Evolutionary conservation across 257 asterid genomes (phyloP).

Genomic region (Solanum etuberosum): DNA sequence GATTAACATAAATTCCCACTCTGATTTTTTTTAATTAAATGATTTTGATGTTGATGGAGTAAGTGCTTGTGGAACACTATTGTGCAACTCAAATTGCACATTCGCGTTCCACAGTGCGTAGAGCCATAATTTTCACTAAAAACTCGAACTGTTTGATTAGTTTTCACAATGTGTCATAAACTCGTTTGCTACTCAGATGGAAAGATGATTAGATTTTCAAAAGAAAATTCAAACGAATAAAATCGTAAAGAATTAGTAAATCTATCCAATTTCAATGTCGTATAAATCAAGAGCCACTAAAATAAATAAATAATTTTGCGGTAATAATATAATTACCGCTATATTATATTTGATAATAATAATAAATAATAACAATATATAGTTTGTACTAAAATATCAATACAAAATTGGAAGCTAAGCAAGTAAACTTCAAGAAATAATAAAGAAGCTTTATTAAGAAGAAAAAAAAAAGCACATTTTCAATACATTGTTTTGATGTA

Average conservation of each 20-base stretch:
- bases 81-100: background rate
- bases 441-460: background rate
- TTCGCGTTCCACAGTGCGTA: rapidly evolving
- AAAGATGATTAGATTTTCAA: too few relatives aligned
- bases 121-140: background rate
- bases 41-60: background rate
- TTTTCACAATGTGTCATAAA: rapidly evolving
- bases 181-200: background rate
- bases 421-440: background rate
- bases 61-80: background rate
- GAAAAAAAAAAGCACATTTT: background rate
- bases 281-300: background rate
- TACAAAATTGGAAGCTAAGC: background rate
- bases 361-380: too few relatives aligned
- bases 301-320: too few relatives aligned
- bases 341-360: too few relatives aligned
- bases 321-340: too few relatives aligned
- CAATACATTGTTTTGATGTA: background rate
- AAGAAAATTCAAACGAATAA: background rate
- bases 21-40: background rate
- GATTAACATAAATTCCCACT: background rate
- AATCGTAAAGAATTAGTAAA: background rate
- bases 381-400: background rate
- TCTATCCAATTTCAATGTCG: background rate
- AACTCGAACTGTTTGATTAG: rapidly evolving